Evolutionary conservation across 495 filamentous ascomycete species (phyloP).

Genomic region (Aspergillus sclerotioniger): DNA sequence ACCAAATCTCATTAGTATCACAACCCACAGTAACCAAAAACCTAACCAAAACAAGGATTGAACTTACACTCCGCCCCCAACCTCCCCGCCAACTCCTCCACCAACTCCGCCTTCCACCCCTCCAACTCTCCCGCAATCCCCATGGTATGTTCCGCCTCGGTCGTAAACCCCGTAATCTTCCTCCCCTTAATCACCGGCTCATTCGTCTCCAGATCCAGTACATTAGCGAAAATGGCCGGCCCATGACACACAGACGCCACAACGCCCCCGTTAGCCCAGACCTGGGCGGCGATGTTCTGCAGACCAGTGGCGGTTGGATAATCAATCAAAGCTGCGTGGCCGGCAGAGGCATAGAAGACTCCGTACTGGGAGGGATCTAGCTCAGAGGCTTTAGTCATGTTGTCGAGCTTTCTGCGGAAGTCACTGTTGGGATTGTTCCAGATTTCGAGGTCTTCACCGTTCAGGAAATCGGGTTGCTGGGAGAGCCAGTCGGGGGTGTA

Average conservation of each 20-base stretch:
- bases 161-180: constrained; percentile 49
- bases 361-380: constrained; percentile 21
- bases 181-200: constrained; percentile 41
- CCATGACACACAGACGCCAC: constrained; percentile 43
- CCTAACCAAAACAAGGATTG: neutral
- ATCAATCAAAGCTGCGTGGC: constrained; percentile 48
- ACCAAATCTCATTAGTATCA: neutral
- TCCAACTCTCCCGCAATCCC: constrained; percentile 30
- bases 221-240: constrained; percentile 43
- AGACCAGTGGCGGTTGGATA: constrained; percentile 45
- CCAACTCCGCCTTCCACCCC: constrained; percentile 23
- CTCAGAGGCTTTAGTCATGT: constrained; percentile 26
- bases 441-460: constrained; percentile 31
- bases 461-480: constrained; percentile 40
- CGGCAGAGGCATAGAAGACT: constrained; percentile 50
- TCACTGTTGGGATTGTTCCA: constrained; percentile 41
- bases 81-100: constrained; percentile 34
- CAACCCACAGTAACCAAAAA: neutral
- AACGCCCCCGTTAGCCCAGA: constrained; percentile 41
- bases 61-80: constrained; percentile 41
- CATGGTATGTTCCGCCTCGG: constrained; percentile 32
- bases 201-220: constrained; percentile 35
- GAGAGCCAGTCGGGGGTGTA: constrained; percentile 48
- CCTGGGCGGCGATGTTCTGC: constrained; percentile 35
- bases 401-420: constrained; percentile 42